These are phyloP conservation scores for Phytophthora podocarpi DNA, from an alignment of 352 stramenopile species.

Conservation along the genomic window DNA sequence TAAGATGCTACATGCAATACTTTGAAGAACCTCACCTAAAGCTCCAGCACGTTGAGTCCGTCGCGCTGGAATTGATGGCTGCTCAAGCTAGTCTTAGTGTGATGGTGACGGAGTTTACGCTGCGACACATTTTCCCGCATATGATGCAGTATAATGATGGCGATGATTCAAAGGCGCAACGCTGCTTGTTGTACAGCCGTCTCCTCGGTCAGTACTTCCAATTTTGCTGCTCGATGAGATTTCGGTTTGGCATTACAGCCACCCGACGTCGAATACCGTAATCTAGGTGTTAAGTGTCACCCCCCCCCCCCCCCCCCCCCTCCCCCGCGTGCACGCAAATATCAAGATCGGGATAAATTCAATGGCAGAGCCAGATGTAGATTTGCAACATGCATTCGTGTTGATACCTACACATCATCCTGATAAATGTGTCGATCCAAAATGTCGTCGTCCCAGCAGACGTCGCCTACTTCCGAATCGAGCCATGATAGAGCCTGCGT, in stretches of 20 bases:
- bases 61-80: not conserved
- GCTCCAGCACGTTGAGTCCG: constrained; percentile 2
- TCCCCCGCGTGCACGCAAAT: not conserved
- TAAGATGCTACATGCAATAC: too few species aligned
- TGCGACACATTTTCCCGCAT: constrained; percentile 6
- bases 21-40: constrained; percentile 5
- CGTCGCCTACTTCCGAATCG: not conserved
- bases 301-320: too few species aligned
- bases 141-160: not conserved
- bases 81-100: not conserved
- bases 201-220: not conserved
- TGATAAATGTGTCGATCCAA: not conserved
- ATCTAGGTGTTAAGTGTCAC: not conserved
- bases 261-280: too few species aligned
- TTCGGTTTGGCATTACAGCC: too few species aligned
- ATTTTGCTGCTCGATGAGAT: not conserved
- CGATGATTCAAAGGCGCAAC: not conserved
- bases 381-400: too few species aligned
- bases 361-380: too few species aligned
- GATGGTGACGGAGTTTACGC: constrained; percentile 9
- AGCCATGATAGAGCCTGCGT: not conserved
- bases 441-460: too few species aligned
- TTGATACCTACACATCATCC: too few species aligned
- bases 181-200: not conserved
- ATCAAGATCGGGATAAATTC: too few species aligned